phyloP scores from a whole-genome alignment of 1,284 basidiomycete species.

The Anthracocystis walkeri region DNA sequence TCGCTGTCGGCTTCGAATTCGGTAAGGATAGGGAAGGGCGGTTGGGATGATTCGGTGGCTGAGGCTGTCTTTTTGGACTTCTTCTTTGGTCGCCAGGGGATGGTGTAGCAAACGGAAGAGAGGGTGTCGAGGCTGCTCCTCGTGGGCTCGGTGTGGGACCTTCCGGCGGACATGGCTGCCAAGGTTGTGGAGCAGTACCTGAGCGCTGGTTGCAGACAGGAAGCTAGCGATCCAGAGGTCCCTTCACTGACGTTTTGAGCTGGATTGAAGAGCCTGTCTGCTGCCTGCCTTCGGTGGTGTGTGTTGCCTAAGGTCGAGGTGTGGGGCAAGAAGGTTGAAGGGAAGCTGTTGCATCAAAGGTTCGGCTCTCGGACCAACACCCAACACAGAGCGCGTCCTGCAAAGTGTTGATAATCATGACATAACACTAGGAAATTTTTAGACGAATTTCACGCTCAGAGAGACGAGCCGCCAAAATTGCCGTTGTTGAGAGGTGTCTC shows the following conservation, averaged over 20 bases:
- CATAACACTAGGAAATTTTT: neutral
- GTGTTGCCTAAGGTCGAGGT: neutral
- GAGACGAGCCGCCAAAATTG: neutral
- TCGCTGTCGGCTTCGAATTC: constrained; percentile 42
- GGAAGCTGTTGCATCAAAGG: neutral
- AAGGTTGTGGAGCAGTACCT: neutral
- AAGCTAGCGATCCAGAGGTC: neutral
- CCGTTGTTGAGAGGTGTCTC: too few species aligned
- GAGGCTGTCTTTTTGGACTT: constrained; percentile 12
- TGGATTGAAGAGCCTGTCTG: neutral
- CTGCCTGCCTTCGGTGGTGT: neutral
- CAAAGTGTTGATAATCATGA: too few species aligned
- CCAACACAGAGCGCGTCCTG: too few species aligned
- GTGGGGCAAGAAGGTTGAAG: constrained; percentile 16
- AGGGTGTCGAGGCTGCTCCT: constrained; percentile 32
- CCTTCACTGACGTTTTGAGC: neutral
- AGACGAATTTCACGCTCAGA: constrained; percentile 3
- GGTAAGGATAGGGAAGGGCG: constrained; percentile 34
- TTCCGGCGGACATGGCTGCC: constrained; percentile 20
- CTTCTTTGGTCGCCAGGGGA: constrained; percentile 48
- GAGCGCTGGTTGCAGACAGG: neutral
- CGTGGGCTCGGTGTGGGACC: constrained; percentile 16
- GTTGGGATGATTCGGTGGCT: constrained; percentile 2
- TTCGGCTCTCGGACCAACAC: constrained; percentile 52
- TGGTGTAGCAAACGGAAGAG: constrained; percentile 51